Evolutionary conservation across 805 yeast genomes (phyloP).

Genomic region (Candida nemodendra): DNA sequence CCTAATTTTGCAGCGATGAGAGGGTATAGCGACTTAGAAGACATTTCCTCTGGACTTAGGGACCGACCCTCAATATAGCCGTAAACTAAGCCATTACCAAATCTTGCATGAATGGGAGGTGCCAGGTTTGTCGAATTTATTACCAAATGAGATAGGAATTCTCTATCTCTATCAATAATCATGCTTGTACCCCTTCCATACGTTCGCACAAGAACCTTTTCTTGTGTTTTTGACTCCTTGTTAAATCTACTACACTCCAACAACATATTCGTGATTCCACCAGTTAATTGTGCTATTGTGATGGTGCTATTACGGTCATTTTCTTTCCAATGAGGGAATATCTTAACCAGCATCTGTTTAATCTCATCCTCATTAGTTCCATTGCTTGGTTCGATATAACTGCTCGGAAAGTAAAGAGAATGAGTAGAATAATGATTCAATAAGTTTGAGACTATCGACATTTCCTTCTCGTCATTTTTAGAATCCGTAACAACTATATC

Average conservation of each 20-base stretch:
- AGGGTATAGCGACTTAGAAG: constrained; percentile 46
- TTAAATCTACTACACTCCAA: constrained; percentile 40
- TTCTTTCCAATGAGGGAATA: constrained; percentile 41
- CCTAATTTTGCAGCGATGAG: constrained; percentile 66
- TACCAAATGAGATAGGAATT: constrained; percentile 66
- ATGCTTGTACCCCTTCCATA: constrained; percentile 73
- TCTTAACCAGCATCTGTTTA: constrained; percentile 37
- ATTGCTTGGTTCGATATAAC: constrained; percentile 36
- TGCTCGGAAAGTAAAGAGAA: constrained; percentile 49
- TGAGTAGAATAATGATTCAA: constrained; percentile 39
- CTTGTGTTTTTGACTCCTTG: constrained; percentile 17
- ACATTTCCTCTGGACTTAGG: constrained; percentile 52
- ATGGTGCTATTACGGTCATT: constrained; percentile 26
- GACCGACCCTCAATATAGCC: constrained; percentile 68
- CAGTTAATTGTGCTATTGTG: constrained; percentile 46
- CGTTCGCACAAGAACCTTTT: constrained; percentile 58
- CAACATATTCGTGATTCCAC: constrained; percentile 65
- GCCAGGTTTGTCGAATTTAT: constrained; percentile 61
- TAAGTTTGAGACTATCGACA: constrained; percentile 13
- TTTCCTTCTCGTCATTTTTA: constrained; percentile 1
- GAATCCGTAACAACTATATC: constrained; percentile 1
- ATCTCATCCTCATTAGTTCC: constrained; percentile 37
- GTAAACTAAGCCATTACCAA: constrained; percentile 70
- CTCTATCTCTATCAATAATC: constrained; percentile 72
- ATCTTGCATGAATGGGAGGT: constrained; percentile 65